These are phyloP conservation scores for Termitomyces sp. DNA, from an alignment of 768 basidiomycete species.

Conservation along the genomic window DNA sequence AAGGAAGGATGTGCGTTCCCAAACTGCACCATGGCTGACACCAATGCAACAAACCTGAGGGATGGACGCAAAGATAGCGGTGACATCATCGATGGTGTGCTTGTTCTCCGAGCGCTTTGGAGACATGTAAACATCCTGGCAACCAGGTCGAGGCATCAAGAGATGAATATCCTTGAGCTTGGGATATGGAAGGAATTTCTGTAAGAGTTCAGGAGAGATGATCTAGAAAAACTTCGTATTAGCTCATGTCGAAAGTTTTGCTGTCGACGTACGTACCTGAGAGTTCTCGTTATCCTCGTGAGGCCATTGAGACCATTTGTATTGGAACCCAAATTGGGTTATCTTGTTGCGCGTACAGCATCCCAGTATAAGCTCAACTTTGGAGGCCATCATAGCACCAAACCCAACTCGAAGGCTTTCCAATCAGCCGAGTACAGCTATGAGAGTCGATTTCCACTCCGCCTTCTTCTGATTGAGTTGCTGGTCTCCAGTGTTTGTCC, in stretches of 20 bases:
- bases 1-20: not conserved
- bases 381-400: not conserved
- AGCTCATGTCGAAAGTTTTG: not conserved
- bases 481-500: not conserved
- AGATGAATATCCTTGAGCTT: not conserved
- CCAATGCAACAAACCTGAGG: not conserved
- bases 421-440: not conserved
- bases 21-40: not conserved
- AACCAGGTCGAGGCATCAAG: not conserved
- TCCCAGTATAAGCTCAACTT: not conserved
- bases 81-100: not conserved
- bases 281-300: no score
- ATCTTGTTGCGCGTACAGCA: not conserved
- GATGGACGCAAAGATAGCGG: not conserved
- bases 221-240: not conserved
- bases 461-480: not conserved
- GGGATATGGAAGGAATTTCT: not conserved
- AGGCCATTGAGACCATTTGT: not conserved
- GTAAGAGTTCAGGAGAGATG: not conserved
- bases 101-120: not conserved
- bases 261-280: not conserved
- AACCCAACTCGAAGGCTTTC: not conserved
- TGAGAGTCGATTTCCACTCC: not conserved
- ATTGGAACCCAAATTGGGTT: no score
- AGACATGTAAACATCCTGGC: not conserved